A percentile compares a stretch with the other conserved stretches of the same genome.
Conservation (phyloP, 2,329 filamentous ascomycete species). For the Fonsecaea multimorphosa region DNA sequence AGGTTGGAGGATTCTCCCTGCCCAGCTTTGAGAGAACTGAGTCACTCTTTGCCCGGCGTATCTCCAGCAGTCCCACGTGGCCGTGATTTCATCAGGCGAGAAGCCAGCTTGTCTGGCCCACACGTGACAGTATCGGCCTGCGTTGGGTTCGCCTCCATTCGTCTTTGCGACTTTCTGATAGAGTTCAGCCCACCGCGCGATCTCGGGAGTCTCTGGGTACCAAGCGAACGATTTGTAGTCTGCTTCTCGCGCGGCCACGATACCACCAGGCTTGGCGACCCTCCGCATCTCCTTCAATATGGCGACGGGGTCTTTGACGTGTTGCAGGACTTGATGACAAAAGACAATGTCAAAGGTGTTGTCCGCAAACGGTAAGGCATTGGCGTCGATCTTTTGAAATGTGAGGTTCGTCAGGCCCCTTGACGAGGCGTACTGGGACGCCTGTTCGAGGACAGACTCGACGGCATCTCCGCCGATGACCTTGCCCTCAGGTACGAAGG, state of each 20-base stretch:
- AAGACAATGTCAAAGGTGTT: constrained; percentile 65
- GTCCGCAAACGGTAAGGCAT: constrained; percentile 53
- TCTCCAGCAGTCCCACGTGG: constrained; percentile 35
- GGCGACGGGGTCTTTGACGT: constrained; percentile 58
- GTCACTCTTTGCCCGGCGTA: constrained; percentile 31
- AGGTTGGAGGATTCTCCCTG: constrained; percentile 36
- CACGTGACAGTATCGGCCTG: constrained; percentile 39
- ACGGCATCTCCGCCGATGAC: constrained; percentile 48
- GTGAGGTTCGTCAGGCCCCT: constrained; percentile 45
- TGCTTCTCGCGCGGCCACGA: constrained; percentile 56
- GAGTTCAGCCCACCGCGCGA: constrained; percentile 40
- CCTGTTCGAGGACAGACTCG: constrained; percentile 43
- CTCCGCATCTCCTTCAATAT: constrained; percentile 62
- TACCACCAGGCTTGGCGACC: constrained; percentile 59
- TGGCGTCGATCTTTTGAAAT: constrained; percentile 49
- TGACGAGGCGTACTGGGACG: constrained; percentile 41
- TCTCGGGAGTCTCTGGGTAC: constrained; percentile 41
- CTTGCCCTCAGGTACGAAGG: constrained; percentile 47
- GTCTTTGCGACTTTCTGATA: constrained; percentile 41
- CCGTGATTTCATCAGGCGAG: constrained; percentile 32
- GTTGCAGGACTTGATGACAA: constrained; percentile 64
- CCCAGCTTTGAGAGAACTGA: constrained; percentile 37
- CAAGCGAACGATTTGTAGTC: constrained; percentile 43
- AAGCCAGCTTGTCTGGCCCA: constrained; percentile 42
- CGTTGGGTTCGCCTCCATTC: constrained; percentile 45